Base-by-base conservation (phyloP, 805 yeast genomes). In the Saitoella complicata region DNA sequence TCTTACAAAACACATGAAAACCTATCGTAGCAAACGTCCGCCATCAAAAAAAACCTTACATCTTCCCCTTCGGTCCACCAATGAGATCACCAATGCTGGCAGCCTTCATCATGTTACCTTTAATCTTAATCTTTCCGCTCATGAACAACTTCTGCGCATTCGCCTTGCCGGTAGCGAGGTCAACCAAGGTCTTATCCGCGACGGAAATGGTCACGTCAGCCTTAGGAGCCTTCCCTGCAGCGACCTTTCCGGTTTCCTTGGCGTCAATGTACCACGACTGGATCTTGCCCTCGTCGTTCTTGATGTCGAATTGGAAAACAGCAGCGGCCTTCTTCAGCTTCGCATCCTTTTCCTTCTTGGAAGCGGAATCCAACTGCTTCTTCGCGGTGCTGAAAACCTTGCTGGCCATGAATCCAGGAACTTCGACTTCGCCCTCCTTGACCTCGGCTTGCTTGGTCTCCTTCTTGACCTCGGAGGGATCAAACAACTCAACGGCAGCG, bases 71-170 rank as follows among this genome's bases (percentile, higher is more conserved):
- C 30, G 59, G 56, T 12, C 71, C 70, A 29, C 72, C 71, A 46
- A 81, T 71, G 42, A 81, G 73, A 41, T 71, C 65, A 63, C 80
- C 88, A 48, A 81, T 73, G 48, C 75, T 73, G 39, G 87, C 74
- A 45, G 94, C 94, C 70, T 84, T 84, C 87, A 80, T 80, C 66
- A 84, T 79, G 67, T 85, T 82, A 52, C 94, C 94, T 69, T 78
- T 81, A 51, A 84, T 78, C 71, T 82, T 83, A 62, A 84, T 73
- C 63, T 79, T 80, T 38, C 95, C 94, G 55, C 72, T 66, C 80
- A 84, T 74, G 63, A 82, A 84, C 57, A 84, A 71, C 66, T 76
- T 78, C 64, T 84, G 94, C 40, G 94, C 84, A 61, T 78, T 79
- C 51, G 85, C 52, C 69, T 82, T 80, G 50, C 93, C 93, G 49